Base-by-base conservation (phyloP, 2,329 filamentous ascomycete genomes). In the Monosporascus ibericus region DNA sequence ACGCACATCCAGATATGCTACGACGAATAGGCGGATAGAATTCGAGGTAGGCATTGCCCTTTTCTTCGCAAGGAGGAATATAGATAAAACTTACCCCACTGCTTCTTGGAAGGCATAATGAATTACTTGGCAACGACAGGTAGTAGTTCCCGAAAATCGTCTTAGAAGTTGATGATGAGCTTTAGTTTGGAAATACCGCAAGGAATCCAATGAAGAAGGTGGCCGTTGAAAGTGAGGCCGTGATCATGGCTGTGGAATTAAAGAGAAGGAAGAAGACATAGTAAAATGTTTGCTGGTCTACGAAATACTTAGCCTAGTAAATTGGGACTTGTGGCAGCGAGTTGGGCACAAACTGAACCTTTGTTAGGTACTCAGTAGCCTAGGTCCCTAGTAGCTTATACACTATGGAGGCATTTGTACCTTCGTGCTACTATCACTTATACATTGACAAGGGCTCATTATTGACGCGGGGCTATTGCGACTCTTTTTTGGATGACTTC, bases 31-130 rank as follows among this genome's bases (percentile, higher is more conserved):
- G 39, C 11, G 18, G 18, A 42, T 24, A 2, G 4, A 24, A 20
- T 9, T 24, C 22, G 18, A 42, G 18, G 15, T 42, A 4, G n/a
- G 22, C 20, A 18, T 42, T 20, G 39, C 20, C 55, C 51, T 44
- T 52, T 57, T 59, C 56, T 47, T 34, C 47, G 48, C 40, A 55
- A 49, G 54, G 48, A 54, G 22, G 52, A 38, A 55, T 57, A 49
- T 47, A 52, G 57, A 44, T 50, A 52, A 44, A 30, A 71, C 70
- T 66, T 67, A 73, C 70, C 70, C 70, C 70, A 72, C 68, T 67
- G 61, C 60, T 72, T 70, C 17, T 38, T 58, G 42, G 68, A 55
- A 59, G 70, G 62, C 70, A 72, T 73, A 38, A 44, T 68, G 56
- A 47, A 48, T 38, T 30, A 37, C 47, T 54, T 52, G 20, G 17